Evolutionary conservation across 1,139 yeast species (phyloP), one percentile per base, ranked within the genome.

Genomic region (Suhomyces ambrosiae): DNA sequence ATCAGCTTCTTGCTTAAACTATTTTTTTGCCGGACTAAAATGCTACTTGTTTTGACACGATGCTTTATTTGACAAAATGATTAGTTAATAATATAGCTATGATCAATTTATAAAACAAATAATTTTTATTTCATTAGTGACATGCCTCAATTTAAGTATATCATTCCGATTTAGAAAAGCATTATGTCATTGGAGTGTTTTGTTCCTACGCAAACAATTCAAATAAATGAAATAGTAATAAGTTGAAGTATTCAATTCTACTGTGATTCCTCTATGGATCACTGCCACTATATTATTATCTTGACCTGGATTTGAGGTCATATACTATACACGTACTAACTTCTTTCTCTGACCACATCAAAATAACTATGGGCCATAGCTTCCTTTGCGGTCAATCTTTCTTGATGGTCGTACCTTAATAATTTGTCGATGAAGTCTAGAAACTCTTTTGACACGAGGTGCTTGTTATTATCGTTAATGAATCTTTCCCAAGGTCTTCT

Each of bases 371-470:
- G 97, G 12, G 68, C 80, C 95, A 94, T 84, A 15, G 98, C 97
- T 63, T 94, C 97, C 60, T 77, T 76, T 3, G 98, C 97, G 8
- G 98, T 92, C 41, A 90, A 74, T 54, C 99, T 79, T 58, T 86
- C 90, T 59, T 89, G 96, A 59, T 94, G 99, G 59, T 94, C 98
- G 57, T 89, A 94, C 45, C 88, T 78, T 52, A 94, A 71, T 50
- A 94, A 67, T 48, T 82, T 76, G 61, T 90, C 97, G 46, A 90
- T 76, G 50, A 92, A 76, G 60, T 89, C 96, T 46, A 92, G 70
- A 30, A 88, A 83, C 40, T 85, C 92, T 31, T 66, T 65, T 37
- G 81, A 76, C 18, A 86, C 79, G 44, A 88, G 75, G 48, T 79
- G 80, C 56, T 74, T 78, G 62, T 90, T 94, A 35, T 79, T 79